Percentiles rank a stretch among this genome's conserved stretches.
These are phyloP conservation scores for Coriolopsis trogii DNA, from an alignment of 1,284 basidiomycete species.

Conservation along the genomic window DNA sequence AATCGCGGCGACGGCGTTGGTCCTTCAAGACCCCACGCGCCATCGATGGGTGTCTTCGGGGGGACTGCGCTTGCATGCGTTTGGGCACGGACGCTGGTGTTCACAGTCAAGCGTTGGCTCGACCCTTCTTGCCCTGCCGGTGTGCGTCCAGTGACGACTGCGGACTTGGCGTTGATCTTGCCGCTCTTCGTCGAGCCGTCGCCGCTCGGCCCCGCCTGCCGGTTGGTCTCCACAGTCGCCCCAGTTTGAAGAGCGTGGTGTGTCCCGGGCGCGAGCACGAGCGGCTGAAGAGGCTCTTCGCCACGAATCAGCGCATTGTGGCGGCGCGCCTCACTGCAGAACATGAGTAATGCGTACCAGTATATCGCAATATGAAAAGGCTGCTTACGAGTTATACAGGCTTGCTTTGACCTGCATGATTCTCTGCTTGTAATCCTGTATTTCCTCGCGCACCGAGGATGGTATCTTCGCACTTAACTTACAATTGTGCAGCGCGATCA, in stretches of 20 bases:
- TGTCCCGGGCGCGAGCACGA: constrained; percentile 48
- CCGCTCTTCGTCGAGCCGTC: too few species aligned
- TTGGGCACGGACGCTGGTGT: neutral
- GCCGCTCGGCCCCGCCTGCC: too few species aligned
- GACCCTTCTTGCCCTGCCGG: too few species aligned
- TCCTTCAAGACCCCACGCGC: constrained; percentile 7
- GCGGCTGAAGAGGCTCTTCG: constrained; percentile 46
- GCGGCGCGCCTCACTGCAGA: constrained; percentile 49
- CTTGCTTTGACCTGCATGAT: constrained; percentile 42
- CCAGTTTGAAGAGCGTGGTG: constrained; percentile 37
- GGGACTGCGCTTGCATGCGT: neutral
- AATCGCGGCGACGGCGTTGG: constrained; percentile 32
- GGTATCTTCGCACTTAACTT: constrained; percentile 50
- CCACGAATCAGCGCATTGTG: constrained; percentile 47
- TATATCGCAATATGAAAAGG: neutral
- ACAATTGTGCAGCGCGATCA: neutral
- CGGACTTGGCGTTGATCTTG: too few species aligned
- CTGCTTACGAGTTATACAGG: constrained; percentile 51
- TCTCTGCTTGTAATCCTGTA: constrained; percentile 35
- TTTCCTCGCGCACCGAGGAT: constrained; percentile 43
- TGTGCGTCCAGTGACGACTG: too few species aligned
- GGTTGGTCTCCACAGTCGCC: too few species aligned
- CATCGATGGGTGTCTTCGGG: neutral
- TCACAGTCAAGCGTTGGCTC: too few species aligned
- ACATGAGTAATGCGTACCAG: neutral